These are phyloP conservation scores for Prunus yedoensis DNA, from an alignment of 331 rosid species.

Conservation along the genomic window DNA sequence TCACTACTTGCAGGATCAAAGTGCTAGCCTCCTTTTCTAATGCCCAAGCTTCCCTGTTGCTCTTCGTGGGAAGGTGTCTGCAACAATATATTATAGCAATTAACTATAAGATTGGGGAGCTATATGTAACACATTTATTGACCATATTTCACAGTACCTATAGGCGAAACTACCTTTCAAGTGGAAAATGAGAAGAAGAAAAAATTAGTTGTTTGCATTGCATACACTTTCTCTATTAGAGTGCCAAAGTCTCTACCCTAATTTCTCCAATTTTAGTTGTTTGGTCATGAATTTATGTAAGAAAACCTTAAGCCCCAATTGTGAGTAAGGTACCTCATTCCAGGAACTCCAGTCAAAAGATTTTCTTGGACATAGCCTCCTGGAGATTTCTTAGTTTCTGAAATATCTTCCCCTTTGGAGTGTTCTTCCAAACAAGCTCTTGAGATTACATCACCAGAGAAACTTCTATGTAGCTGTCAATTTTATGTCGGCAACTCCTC, in stretches of 20 bases:
- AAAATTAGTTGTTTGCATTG: no score
- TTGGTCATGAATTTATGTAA: no score
- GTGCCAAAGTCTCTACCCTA: no score
- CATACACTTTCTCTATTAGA: no score
- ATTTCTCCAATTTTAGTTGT: no score
- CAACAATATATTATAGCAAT: background rate
- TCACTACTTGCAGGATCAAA: slow-evolving; percentile 25
- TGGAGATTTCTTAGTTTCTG: slow-evolving; percentile 17
- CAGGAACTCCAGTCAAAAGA: slow-evolving; percentile 19
- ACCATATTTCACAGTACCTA: no score
- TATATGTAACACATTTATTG: background rate
- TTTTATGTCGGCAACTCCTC: slow-evolving; percentile 20
- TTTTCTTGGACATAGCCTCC: slow-evolving; percentile 8
- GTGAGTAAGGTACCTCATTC: slow-evolving; percentile 1
- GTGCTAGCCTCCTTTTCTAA: slow-evolving; percentile 28
- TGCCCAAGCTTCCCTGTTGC: slow-evolving; percentile 39
- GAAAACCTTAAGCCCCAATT: no score
- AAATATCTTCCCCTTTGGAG: slow-evolving; percentile 21
- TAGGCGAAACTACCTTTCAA: no score
- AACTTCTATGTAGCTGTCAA: slow-evolving; percentile 14
- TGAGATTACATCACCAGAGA: slow-evolving; percentile 35
- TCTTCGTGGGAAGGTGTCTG: slow-evolving; percentile 38
- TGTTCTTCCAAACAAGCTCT: slow-evolving; percentile 34
- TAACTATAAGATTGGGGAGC: background rate
- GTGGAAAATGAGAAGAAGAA: no score